These are phyloP conservation scores for Fragaria vesca DNA, from an alignment of 306 rosid species.

Conservation along the genomic window DNA sequence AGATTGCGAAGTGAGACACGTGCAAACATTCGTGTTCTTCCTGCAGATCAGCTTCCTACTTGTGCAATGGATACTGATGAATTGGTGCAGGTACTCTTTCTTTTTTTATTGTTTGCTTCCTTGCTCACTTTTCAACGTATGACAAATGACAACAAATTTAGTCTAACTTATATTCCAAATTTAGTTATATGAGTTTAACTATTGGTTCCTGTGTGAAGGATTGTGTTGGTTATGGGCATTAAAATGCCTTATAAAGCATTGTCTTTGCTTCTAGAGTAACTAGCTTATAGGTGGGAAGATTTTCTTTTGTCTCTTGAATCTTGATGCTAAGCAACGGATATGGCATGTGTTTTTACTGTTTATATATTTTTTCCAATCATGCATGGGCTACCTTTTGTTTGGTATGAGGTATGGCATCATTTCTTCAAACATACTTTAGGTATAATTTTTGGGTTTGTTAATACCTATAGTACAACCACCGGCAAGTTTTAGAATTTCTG, in stretches of 20 bases:
- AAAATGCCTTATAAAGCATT: neutral
- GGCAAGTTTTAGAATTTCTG: neutral
- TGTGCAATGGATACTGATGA: conserved; percentile 43
- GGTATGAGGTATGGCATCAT: neutral
- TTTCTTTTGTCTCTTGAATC: neutral
- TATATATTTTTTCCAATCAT: neutral
- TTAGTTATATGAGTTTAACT: neutral
- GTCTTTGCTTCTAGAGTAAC: neutral
- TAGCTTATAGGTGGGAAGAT: neutral
- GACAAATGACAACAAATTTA: neutral
- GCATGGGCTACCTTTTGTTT: neutral
- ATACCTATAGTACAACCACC: neutral
- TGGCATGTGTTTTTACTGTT: neutral
- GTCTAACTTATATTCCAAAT: neutral
- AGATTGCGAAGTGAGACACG: conserved; percentile 34
- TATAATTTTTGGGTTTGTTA: neutral
- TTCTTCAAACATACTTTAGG: neutral
- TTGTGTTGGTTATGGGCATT: neutral
- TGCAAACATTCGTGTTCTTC: conserved; percentile 38
- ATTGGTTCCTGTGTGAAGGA: neutral
- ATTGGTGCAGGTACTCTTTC: conserved; percentile 32
- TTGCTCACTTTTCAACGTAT: neutral
- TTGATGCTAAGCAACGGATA: neutral
- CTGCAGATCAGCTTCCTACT: conserved; percentile 36
- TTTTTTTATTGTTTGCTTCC: neutral